These are phyloP conservation scores for Penicilliopsis zonata DNA, from an alignment of 495 filamentous ascomycete genomes.

Conservation along the genomic window DNA sequence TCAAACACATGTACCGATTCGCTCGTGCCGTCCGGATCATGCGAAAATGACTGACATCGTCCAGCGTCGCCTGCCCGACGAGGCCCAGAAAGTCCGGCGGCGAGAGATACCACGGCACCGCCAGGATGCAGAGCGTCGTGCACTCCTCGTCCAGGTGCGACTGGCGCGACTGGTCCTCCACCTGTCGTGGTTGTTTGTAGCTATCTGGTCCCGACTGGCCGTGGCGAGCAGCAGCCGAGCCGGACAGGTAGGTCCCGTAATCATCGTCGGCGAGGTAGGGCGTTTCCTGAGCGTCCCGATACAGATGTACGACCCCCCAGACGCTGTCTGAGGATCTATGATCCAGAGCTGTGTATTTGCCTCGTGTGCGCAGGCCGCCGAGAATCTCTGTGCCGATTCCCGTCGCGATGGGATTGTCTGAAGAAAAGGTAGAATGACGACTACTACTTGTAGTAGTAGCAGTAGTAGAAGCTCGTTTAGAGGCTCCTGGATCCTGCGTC, in stretches of 20 bases:
- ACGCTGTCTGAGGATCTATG: constrained; percentile 70
- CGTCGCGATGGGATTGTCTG: constrained; percentile 28
- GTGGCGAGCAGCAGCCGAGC: constrained; percentile 24
- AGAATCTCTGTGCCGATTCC: constrained; percentile 39
- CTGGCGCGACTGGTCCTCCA: neutral
- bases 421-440: constrained; percentile 5
- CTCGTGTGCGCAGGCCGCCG: constrained; percentile 57
- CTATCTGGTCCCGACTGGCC: constrained; percentile 17
- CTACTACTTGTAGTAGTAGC: neutral
- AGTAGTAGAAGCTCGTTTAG: constrained; percentile 2
- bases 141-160: constrained; percentile 46
- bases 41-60: constrained; percentile 84
- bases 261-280: constrained; percentile 31
- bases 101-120: constrained; percentile 87
- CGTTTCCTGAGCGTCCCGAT: constrained; percentile 73
- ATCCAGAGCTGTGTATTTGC: constrained; percentile 62
- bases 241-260: constrained; percentile 28
- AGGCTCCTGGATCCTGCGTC: constrained; percentile 7
- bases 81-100: constrained; percentile 87
- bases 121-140: constrained; percentile 87
- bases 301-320: constrained; percentile 90
- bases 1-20: constrained; percentile 92
- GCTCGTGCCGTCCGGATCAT: constrained; percentile 84
- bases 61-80: constrained; percentile 78
- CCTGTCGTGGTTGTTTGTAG: constrained; percentile 8